Base-by-base conservation (phyloP, 345 rosid genomes). In the Ailanthus altissimus region DNA sequence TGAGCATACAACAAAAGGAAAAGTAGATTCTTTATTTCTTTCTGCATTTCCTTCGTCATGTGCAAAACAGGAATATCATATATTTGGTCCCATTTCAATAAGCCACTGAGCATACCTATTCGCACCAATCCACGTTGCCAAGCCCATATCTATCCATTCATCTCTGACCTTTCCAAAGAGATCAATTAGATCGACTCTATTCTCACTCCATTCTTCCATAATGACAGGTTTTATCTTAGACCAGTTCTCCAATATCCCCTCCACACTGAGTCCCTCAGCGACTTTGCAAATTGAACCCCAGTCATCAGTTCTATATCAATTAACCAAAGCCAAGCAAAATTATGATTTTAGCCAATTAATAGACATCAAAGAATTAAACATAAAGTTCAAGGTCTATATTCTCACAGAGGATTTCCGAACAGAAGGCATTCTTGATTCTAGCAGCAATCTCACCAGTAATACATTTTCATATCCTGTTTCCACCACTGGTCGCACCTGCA, bases 401-500 rank as follows among this genome's bases (percentile, higher is more conserved):
- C 94, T 77, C 81, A 93, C 98, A 77, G 89, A 86, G 28, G 99
- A 92, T 80, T 89, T 93, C n/a, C 91, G 77, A 75, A 90, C 84
- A 46, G 91, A 86, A 45, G 89, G 93, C 26, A 89, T 67, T 86
- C 86, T 89, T 68, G 74, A 86, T 90, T 95, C 99, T 83, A 92
- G 56, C 66, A 95, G 85, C 76, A 95, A 54, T 70, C 99, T 84
- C 70, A 90, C 98, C 32, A 93, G 97, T 38, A 95, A 82, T 76
- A 93, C 43, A 86, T 86, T 93, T 56, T 95, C 99, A 63, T 93
- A 95, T 43, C 98, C 98, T 74, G 97, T 95, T 86, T 93, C 99
- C 75, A 95, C 96, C 71, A 95, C 96, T n/a, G 97, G 98, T 69
- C 98, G 87, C 66, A 95, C 92, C 98, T 93, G 77, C 83, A 74